A percentile compares a stretch with the other conserved stretches of the same genome.
These are phyloP conservation scores for Collybiopsis confluens DNA, from an alignment of 768 basidiomycete species.

Conservation along the genomic window DNA sequence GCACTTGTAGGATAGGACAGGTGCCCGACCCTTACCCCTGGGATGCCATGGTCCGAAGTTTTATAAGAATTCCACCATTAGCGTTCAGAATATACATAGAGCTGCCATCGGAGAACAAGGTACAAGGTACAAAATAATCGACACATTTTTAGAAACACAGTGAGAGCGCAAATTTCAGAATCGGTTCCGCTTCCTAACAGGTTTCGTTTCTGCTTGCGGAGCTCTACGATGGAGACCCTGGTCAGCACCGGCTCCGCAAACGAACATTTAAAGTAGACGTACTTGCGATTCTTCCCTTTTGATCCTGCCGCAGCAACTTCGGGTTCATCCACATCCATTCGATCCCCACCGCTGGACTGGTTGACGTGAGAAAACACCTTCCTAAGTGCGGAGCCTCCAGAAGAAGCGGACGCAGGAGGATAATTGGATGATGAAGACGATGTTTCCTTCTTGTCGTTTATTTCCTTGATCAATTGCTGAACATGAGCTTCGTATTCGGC, in stretches of 20 bases:
- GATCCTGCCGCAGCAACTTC: constrained; percentile 23
- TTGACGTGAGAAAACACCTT: background rate
- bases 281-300: constrained; percentile 63
- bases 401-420: background rate
- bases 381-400: constrained; percentile 7
- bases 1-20: no score
- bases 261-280: constrained; percentile 19
- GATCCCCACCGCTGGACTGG: constrained; percentile 12
- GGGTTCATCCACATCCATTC: constrained; percentile 68
- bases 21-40: no score
- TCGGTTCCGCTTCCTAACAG: constrained; percentile 56
- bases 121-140: no score
- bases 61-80: no score
- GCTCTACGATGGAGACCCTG: constrained; percentile 22
- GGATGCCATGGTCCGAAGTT: no score
- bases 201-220: constrained; percentile 42
- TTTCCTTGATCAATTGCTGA: constrained; percentile 54
- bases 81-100: no score
- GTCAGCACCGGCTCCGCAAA: background rate
- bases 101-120: no score
- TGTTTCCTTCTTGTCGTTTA: constrained; percentile 60
- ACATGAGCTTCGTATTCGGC: constrained; percentile 54
- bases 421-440: constrained; percentile 11
- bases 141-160: no score
- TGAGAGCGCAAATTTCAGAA: constrained; percentile 22